Evolutionary conservation across 305 asterid genomes (phyloP), one percentile per base, ranked within the genome.

Genomic region (Rubia tinctorum): DNA sequence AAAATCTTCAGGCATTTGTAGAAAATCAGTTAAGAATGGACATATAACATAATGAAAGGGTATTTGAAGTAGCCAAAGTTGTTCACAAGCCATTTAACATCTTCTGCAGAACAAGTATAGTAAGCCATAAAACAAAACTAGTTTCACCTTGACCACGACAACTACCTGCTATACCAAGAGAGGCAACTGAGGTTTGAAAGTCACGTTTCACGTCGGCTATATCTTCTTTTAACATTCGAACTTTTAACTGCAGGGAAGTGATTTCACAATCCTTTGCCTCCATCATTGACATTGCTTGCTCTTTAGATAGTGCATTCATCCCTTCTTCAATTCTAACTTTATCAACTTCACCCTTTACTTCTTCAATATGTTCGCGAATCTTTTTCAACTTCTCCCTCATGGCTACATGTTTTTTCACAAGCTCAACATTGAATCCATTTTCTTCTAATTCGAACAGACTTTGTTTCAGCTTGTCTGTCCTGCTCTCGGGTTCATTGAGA

Each of bases 391-490:
- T 11, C 51, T 9, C 51, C 51, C 51, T 45, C 51, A 45, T 45
- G 13, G 51, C 51, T 12, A 45, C 0, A 10, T 10, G 51, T 0
- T 12, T 3, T 45, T 12, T 45, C 1, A 45, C 51, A 11, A 10
- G 4, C 17, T 45, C 51, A 45, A 45, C 51, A 10, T 10, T 2
- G 51, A 45, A 45, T 3, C 51, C 51, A 45, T 45, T 45, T 3
- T 12, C 15, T 12, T 45, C 51, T 81, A 93, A 76, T 0, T 91
- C 90, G 0, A 61, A 47, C 6, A 91, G 84, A 5, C 89, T 82
- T 23, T 79, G 91, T 84, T 82, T 67, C 30, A 85, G 76, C 61
- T 91, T 95, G 22, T 83, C 80, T 17, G 74, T 80, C 40, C 66
- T 63, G 81, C 84, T 77, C 75, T 70, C 68, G 3, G 95, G 84